A percentile compares a stretch with the other conserved stretches of the same genome.
phyloP scores from a whole-genome alignment of 1,139 yeast species.

The Suhomyces yuchorum region DNA sequence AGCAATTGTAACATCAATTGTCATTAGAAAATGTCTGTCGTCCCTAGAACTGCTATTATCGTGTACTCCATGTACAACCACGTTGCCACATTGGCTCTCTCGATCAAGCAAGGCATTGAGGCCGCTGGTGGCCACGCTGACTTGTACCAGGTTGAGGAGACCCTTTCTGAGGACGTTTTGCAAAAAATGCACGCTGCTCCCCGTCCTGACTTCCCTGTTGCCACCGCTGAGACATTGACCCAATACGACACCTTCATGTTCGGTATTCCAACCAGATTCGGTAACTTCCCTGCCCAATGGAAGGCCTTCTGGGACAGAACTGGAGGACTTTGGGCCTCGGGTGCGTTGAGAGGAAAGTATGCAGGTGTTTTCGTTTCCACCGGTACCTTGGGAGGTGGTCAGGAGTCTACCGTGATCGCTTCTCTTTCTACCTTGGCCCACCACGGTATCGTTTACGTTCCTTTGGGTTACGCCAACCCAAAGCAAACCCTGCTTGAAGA shows the following conservation, averaged over 20 bases:
- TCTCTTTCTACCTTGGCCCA: constrained; percentile 69
- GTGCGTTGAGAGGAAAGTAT: constrained; percentile 72
- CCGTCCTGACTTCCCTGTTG: constrained; percentile 69
- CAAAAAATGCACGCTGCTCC: constrained; percentile 60
- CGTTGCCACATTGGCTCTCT: constrained; percentile 65
- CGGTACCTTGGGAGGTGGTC: constrained; percentile 85
- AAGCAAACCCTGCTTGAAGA: constrained; percentile 62
- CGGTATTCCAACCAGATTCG: constrained; percentile 84
- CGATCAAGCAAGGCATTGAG: constrained; percentile 70
- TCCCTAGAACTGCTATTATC: constrained; percentile 54
- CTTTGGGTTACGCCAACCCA: constrained; percentile 73
- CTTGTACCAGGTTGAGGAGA: constrained; percentile 79
- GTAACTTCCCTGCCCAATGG: constrained; percentile 81
- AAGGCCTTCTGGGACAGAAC: constrained; percentile 81
- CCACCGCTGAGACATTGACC: constrained; percentile 58
- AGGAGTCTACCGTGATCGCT: constrained; percentile 69
- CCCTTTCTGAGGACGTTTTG: constrained; percentile 66
- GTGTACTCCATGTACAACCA: constrained; percentile 86
- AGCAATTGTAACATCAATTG: background rate
- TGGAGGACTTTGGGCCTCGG: constrained; percentile 80
- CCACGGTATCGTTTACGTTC: constrained; percentile 79
- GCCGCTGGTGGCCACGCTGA: constrained; percentile 74
- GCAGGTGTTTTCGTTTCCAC: constrained; percentile 79
- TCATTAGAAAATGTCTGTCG: constrained; percentile 8
- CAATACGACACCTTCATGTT: constrained; percentile 75